These are phyloP conservation scores for Monilinia fructicola DNA, from an alignment of 2,329 filamentous ascomycete species.

Conservation along the genomic window DNA sequence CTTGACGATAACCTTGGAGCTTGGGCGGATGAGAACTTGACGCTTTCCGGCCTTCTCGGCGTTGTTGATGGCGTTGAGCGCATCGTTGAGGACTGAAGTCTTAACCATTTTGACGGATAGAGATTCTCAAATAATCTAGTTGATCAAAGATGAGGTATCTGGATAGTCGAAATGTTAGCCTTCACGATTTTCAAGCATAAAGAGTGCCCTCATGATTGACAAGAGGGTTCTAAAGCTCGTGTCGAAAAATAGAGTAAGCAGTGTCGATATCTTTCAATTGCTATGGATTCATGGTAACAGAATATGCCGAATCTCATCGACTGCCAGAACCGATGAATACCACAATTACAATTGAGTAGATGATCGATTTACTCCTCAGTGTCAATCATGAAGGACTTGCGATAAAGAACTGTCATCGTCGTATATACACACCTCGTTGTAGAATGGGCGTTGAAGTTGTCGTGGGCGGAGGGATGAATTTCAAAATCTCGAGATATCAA, in stretches of 20 bases:
- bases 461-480: neutral
- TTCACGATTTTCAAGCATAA: conserved; percentile 61
- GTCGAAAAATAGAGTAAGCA: conserved; percentile 61
- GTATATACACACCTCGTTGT: conserved; percentile 40
- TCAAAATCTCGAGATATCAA: conserved; percentile 5
- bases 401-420: conserved; percentile 20
- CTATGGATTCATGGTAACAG: conserved; percentile 23
- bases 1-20: conserved; percentile 99
- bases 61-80: conserved; percentile 99
- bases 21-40: conserved; percentile 96
- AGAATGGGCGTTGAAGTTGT: conserved; percentile 22
- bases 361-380: conserved; percentile 55
- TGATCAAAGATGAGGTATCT: conserved; percentile 65
- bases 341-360: conserved; percentile 35
- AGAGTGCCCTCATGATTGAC: conserved; percentile 63
- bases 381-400: conserved; percentile 41
- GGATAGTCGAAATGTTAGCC: conserved; percentile 56
- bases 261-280: conserved; percentile 52
- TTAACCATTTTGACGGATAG: conserved; percentile 89
- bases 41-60: conserved; percentile 99
- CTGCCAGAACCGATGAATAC: neutral
- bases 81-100: conserved; percentile 99
- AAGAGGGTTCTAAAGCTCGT: conserved; percentile 70
- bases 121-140: conserved; percentile 76
- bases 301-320: conserved; percentile 4